These are phyloP conservation scores for Schizosaccharomyces osmophilus DNA, from an alignment of 805 yeast genomes.

Conservation along the genomic window DNA sequence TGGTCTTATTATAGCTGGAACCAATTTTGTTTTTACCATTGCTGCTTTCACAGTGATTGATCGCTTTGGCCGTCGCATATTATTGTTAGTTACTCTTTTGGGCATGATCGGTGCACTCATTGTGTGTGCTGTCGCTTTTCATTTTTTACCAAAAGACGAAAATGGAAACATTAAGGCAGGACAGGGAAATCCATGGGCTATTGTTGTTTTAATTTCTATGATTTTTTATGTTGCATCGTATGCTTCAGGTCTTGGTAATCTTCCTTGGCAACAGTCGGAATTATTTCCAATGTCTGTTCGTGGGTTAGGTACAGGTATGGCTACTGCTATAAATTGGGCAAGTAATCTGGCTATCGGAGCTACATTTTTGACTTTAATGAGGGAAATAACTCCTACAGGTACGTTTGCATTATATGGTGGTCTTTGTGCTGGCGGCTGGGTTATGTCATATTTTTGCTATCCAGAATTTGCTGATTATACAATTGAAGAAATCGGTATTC, in stretches of 20 bases:
- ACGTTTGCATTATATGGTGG: slow-evolving; percentile 81
- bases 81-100: slow-evolving; percentile 58
- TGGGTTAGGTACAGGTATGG: slow-evolving; percentile 72
- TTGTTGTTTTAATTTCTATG: slow-evolving; percentile 64
- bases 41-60: slow-evolving; percentile 75
- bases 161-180: slow-evolving; percentile 28
- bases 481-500: slow-evolving; percentile 69
- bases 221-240: slow-evolving; percentile 70
- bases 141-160: slow-evolving; percentile 39
- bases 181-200: slow-evolving; percentile 36
- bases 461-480: slow-evolving; percentile 83
- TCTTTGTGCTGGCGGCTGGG: slow-evolving; percentile 42
- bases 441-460: slow-evolving; percentile 59
- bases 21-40: slow-evolving; percentile 71
- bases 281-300: slow-evolving; percentile 82
- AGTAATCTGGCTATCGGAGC: slow-evolving; percentile 81
- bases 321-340: slow-evolving; percentile 87
- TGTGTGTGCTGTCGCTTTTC: slow-evolving; percentile 76
- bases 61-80: slow-evolving; percentile 63
- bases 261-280: slow-evolving; percentile 96
- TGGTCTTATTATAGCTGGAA: slow-evolving; percentile 77
- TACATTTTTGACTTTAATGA: slow-evolving; percentile 81
- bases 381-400: slow-evolving; percentile 81
- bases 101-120: slow-evolving; percentile 59
- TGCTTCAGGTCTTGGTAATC: slow-evolving; percentile 88